Evolutionary conservation across 257 asterid species (phyloP).

Genomic region (Salvia hispanica): DNA sequence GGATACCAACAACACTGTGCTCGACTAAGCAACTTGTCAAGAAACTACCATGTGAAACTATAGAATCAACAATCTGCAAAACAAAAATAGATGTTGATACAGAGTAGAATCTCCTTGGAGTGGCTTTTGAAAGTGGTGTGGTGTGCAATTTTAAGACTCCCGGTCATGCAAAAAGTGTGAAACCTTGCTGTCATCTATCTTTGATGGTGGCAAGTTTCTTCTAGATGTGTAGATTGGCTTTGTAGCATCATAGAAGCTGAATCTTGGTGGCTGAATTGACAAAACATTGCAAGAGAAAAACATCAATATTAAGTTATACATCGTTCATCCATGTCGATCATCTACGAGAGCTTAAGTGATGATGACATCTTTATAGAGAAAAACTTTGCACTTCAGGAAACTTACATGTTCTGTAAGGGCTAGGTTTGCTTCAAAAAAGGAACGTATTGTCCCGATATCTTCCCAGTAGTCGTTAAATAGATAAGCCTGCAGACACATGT

Average conservation of each 20-base stretch:
- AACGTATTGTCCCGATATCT: slow-evolving; percentile 94
- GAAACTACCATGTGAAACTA: slow-evolving; percentile 90
- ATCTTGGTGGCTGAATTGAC: slow-evolving; percentile 78
- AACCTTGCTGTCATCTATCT: slow-evolving; percentile 89
- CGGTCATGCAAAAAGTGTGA: slow-evolving; percentile 4
- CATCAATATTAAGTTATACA: too few species aligned
- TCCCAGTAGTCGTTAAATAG: slow-evolving; percentile 96
- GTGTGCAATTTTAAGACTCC: background rate
- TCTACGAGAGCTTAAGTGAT: slow-evolving; percentile 10
- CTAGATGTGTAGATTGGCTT: slow-evolving; percentile 94
- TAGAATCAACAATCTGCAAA: slow-evolving; percentile 87
- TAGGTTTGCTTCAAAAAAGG: slow-evolving; percentile 95
- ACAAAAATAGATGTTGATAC: slow-evolving; percentile 19
- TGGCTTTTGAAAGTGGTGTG: slow-evolving; percentile 11
- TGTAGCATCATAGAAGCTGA: slow-evolving; percentile 91
- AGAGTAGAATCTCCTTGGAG: slow-evolving; percentile 1
- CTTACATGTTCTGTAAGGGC: slow-evolving; percentile 99
- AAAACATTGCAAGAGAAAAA: slow-evolving; percentile 16
- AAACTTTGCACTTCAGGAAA: slow-evolving; percentile 8
- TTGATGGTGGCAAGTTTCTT: slow-evolving; percentile 96
- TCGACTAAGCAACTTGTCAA: slow-evolving; percentile 72
- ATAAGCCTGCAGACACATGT: slow-evolving; percentile 61
- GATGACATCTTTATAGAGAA: slow-evolving; percentile 15
- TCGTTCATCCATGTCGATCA: too few species aligned
- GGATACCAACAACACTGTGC: slow-evolving; percentile 88